phyloP scores from a whole-genome alignment of 1,284 basidiomycete species.

The Boletus smithii region DNA sequence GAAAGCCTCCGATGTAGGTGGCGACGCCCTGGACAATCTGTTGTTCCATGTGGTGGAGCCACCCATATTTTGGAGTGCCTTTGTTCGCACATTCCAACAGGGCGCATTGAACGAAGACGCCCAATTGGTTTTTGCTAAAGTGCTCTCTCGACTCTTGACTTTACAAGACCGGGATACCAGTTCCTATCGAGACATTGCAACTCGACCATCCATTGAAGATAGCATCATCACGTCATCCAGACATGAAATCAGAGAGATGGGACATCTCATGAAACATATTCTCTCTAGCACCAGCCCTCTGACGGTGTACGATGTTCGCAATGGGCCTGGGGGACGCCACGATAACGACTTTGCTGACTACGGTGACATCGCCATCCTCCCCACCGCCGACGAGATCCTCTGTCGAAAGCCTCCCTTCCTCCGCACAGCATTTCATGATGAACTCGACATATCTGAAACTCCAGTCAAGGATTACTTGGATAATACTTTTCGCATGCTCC shows the following conservation, averaged over 20 bases:
- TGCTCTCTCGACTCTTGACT: conserved; percentile 47
- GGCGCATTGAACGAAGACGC: conserved; percentile 36
- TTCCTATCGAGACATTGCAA: conserved; percentile 24
- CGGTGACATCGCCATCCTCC: conserved; percentile 54
- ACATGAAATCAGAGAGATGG: conserved; percentile 35
- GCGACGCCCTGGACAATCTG: conserved; percentile 29
- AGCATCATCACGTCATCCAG: conserved; percentile 33
- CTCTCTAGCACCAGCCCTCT: conserved; percentile 24
- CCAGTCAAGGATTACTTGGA: conserved; percentile 50
- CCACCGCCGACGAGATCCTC: conserved; percentile 55
- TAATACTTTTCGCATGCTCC: conserved; percentile 59
- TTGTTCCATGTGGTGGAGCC: conserved; percentile 48
- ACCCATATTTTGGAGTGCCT: conserved; percentile 50
- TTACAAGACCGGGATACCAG: conserved; percentile 10
- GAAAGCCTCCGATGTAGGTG: conserved; percentile 35
- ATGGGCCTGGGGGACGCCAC: conserved; percentile 56
- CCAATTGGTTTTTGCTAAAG: conserved; percentile 46
- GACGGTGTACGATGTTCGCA: conserved; percentile 7
- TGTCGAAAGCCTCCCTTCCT: conserved; percentile 46
- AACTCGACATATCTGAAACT: conserved; percentile 34
- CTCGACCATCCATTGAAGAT: conserved; percentile 2
- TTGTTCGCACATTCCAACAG: conserved; percentile 37
- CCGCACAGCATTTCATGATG: conserved; percentile 40
- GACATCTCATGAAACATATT: conserved; percentile 44
- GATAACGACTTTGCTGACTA: conserved; percentile 62